Evolutionary conservation across 208 protist genomes (phyloP).

Genomic region (Angomonas deanei): DNA sequence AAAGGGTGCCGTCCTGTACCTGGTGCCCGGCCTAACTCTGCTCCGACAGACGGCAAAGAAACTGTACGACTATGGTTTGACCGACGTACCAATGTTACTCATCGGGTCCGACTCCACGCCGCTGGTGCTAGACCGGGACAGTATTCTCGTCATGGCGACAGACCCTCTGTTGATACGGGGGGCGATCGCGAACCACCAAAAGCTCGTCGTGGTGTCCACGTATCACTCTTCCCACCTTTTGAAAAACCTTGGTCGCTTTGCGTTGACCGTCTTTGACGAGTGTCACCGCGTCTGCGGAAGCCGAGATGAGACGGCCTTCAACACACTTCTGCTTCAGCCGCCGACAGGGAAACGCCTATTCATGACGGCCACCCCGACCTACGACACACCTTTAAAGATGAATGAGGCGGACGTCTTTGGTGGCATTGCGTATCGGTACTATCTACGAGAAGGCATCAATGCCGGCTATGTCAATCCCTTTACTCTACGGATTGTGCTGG

Average conservation of each 20-base stretch:
- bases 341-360: slow-evolving; percentile 43
- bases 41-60: slow-evolving; percentile 67
- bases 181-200: slow-evolving; percentile 22
- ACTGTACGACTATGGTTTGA: slow-evolving; percentile 55
- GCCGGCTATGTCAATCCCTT: slow-evolving; percentile 69
- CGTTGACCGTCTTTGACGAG: slow-evolving; percentile 69
- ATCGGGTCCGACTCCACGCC: slow-evolving; percentile 49
- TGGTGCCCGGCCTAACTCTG: slow-evolving; percentile 64
- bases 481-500: slow-evolving; percentile 55
- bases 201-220: slow-evolving; percentile 53
- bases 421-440: slow-evolving; percentile 72
- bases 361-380: slow-evolving; percentile 69
- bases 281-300: slow-evolving; percentile 80
- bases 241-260: slow-evolving; percentile 31
- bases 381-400: slow-evolving; percentile 78
- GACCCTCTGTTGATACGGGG: slow-evolving; percentile 37
- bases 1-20: slow-evolving; percentile 42
- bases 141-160: slow-evolving; percentile 51
- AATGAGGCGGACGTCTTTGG: slow-evolving; percentile 59
- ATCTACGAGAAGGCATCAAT: slow-evolving; percentile 75
- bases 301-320: slow-evolving; percentile 49
- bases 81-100: slow-evolving; percentile 37
- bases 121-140: slow-evolving; percentile 22
- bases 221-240: slow-evolving; percentile 76
- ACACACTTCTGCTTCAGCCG: slow-evolving; percentile 52